Base-by-base conservation (phyloP, 2,329 filamentous ascomycete species). In the Neurospora sp. region DNA sequence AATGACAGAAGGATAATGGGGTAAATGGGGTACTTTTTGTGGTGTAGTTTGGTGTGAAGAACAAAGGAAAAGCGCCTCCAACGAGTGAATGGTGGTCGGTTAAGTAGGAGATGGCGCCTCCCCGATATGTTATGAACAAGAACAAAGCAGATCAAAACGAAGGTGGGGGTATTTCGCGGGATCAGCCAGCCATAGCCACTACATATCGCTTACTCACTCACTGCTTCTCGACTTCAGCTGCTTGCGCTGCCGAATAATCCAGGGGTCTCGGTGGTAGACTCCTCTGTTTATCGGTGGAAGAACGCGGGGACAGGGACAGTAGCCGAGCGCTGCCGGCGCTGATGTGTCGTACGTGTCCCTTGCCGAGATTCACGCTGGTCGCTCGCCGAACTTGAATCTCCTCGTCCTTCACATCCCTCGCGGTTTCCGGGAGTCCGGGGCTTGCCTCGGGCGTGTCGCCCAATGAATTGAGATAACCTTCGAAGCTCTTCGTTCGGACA, bases 241-340 rank as follows among this genome's bases (percentile, higher is more conserved):
- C 36, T 43, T n/a, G 10, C 46, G 69, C 38, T 23, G 17, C 41
- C 40, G 41, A 52, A 52, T 67, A 33, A 66, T 23, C 23, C 66
- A 43, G 12, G 8, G 66, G 69, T 52, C 66, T 69, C n/a, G 69
- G 69, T 23, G 74, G 68, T 40, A 72, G 19, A 43, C 73, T 76
- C 68, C 77, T 78, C 74, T 79, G 79, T 76, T 81, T 83, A 72
- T 89, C 88, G 12, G 81, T 79, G 28, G 87, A 90, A 65, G 78
- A 78, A 36, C 85, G 83, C 28, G 87, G 84, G 23, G 85, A 84
- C 66, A 94, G 84, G 67, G 93, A 89, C 67, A 96, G 81, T 68
- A 95, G 80, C 79, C 88, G 91, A 11, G 91, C 91, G 76, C 91
- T 94, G 67, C 92, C 92, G 65, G 91, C 90, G 76, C 91, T 94